These are phyloP conservation scores for Podospora didyma DNA, from an alignment of 495 filamentous ascomycete genomes.

Conservation along the genomic window DNA sequence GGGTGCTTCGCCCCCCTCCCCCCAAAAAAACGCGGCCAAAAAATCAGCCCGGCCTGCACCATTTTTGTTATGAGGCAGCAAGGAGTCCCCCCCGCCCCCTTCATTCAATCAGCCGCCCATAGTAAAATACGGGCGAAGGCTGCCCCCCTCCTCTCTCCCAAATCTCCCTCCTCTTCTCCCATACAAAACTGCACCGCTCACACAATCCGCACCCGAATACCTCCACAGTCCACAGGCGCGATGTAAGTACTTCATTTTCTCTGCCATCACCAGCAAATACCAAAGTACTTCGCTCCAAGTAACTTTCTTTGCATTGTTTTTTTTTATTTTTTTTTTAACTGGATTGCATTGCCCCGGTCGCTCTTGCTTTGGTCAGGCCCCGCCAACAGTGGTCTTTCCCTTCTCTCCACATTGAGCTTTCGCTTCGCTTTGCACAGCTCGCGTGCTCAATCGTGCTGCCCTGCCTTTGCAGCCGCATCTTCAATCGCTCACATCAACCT, in stretches of 20 bases:
- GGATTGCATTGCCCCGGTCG: conserved; percentile 4
- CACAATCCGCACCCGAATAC: conserved; percentile 26
- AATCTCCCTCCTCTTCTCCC: conserved; percentile 49
- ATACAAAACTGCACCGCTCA: conserved; percentile 40
- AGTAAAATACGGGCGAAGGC: conserved; percentile 56
- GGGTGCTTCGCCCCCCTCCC: conserved; percentile 19
- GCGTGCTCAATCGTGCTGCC: not conserved
- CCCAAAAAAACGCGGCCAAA: conserved; percentile 22
- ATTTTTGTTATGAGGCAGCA: conserved; percentile 41
- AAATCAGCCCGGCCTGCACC: conserved; percentile 31
- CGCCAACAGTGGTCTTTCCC: conserved; percentile 4
- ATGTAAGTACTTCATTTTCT: conserved; percentile 24
- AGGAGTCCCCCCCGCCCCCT: conserved; percentile 27
- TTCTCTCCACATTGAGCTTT: conserved; percentile 8
- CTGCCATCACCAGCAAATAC: conserved; percentile 12
- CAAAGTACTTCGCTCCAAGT: conserved; percentile 22
- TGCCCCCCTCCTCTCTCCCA: conserved; percentile 49
- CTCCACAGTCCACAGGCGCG: conserved; percentile 16
- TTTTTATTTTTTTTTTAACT: conserved; percentile 10
- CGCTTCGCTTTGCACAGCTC: conserved; percentile 11
- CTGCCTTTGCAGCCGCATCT: conserved; percentile 4
- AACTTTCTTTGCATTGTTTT: not conserved
- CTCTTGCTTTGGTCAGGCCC: not conserved
- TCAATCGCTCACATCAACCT: conserved; percentile 8
- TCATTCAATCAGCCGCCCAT: conserved; percentile 53